Evolutionary conservation across 1,139 yeast species (phyloP).

Genomic region (Spencermartinsiella ligniputridi): DNA sequence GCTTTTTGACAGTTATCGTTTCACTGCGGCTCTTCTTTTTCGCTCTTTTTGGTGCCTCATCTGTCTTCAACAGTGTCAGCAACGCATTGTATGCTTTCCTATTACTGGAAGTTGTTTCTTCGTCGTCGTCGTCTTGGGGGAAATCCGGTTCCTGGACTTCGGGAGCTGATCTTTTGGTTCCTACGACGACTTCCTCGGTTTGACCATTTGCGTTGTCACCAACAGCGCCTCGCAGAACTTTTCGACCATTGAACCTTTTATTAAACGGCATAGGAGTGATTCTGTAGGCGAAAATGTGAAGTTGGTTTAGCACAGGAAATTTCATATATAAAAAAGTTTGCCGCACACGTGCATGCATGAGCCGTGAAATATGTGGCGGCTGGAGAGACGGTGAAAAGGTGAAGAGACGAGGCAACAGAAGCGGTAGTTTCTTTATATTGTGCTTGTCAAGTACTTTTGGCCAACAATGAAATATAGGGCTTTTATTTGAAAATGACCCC

Average conservation of each 20-base stretch:
- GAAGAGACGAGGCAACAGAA: too few species aligned
- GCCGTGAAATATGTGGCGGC: too few species aligned
- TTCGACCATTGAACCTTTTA: slow-evolving; percentile 16
- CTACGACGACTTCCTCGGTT: slow-evolving; percentile 12
- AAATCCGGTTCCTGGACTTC: not conserved
- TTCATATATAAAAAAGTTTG: too few species aligned
- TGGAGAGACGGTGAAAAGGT: too few species aligned
- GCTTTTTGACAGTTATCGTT: slow-evolving; percentile 5
- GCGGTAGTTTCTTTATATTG: too few species aligned
- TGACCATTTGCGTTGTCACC: slow-evolving; percentile 2
- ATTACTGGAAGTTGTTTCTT: slow-evolving; percentile 24
- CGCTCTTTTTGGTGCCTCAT: slow-evolving; percentile 34
- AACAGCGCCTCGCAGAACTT: slow-evolving; percentile 9
- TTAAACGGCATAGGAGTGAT: too few species aligned
- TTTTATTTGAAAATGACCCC: too few species aligned
- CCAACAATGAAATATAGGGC: too few species aligned
- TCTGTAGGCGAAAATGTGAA: too few species aligned
- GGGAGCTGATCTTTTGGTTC: not conserved
- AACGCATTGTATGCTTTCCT: slow-evolving; percentile 66
- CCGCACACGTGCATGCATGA: too few species aligned
- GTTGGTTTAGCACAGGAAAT: too few species aligned
- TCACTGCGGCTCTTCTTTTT: slow-evolving; percentile 5
- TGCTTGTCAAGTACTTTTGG: too few species aligned
- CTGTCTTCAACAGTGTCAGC: slow-evolving; percentile 61
- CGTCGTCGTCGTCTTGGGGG: slow-evolving; percentile 14